phyloP scores from a whole-genome alignment of 768 basidiomycete genomes.

The Crassisporium funariophilum region DNA sequence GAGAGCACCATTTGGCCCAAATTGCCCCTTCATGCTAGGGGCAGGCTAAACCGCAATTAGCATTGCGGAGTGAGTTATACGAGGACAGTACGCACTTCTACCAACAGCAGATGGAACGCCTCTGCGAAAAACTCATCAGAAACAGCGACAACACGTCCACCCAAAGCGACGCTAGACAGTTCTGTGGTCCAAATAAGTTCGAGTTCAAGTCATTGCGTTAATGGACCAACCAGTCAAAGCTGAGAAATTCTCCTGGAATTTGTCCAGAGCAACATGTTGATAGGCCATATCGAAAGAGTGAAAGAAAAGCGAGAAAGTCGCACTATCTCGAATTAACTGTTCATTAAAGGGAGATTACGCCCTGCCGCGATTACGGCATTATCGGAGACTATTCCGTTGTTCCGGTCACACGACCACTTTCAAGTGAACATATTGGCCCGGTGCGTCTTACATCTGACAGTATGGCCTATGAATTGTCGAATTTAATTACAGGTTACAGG shows the following conservation, averaged over 20 bases:
- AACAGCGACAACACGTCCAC: conserved; percentile 69
- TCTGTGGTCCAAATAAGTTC: conserved; percentile 48
- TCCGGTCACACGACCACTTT: no score
- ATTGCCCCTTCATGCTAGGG: conserved; percentile 90
- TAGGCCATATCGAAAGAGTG: conserved; percentile 37
- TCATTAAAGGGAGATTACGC: no score
- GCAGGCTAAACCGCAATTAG: conserved; percentile 60
- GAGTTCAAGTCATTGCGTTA: not conserved
- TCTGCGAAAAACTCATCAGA: conserved; percentile 98
- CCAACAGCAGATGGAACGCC: conserved; percentile 78
- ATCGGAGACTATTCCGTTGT: no score
- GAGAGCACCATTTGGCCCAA: conserved; percentile 92
- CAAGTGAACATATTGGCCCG: no score
- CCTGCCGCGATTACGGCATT: no score
- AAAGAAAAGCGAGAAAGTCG: not conserved
- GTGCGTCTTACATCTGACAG: no score
- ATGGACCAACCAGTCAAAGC: not conserved
- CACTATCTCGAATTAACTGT: no score
- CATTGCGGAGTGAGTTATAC: conserved; percentile 2
- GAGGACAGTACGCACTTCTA: conserved; percentile 59
- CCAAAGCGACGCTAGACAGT: conserved; percentile 84
- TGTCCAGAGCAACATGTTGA: conserved; percentile 43
- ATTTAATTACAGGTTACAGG: no score
- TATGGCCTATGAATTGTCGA: no score
- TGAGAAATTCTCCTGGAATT: conserved; percentile 46